Base-by-base conservation (phyloP, 1,284 basidiomycete species). In the Trichosporon sp. region DNA sequence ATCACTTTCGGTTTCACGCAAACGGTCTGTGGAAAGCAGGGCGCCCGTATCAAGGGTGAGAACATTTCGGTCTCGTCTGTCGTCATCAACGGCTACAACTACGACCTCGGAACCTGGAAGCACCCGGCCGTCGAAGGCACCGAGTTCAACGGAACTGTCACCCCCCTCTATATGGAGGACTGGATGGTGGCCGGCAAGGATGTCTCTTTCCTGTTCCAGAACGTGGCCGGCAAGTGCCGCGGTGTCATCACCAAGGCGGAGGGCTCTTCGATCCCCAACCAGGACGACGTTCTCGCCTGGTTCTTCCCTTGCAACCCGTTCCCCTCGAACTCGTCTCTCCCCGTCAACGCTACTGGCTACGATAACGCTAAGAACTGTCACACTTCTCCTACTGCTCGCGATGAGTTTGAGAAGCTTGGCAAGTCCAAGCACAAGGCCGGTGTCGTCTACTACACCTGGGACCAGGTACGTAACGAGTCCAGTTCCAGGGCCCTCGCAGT, bases 1-100 rank as follows among this genome's bases (percentile, higher is more conserved):
- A 88, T 99, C 81, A 99, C 96, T 1, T 99, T 99, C 85, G 96
- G 97, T n/a, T 99, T 99, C 87, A 98, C 96, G 3, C 89, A 95
- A 80, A 86, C 91, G 67, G 96, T 99, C 43, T 99, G 96, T 83
- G 93, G 94, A 48, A 91, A 87, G 59, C 92, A 93, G 21, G 89
- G 91, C 68, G 11, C 56, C 16, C 90, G 94, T 16, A 95, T 89
- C 86, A 90, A 91, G 75, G 89, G 91, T 65, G 94, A 93, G 21
- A 85, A 85, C 65, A 91, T 96, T 76, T 90, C 90, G 71, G 90
- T 88, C 51, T 89, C 88, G 51, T 96, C 93, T 11, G 90, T 98
- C 76, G 90, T 97, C 81, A 93, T 98, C 78, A 92, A 99, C 80
- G 97, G 96, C 3, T 92, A 91, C 84, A 91, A 91, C 81, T 98